Conservation (phyloP, 139 green algal species). For the Chlorella sp. region DNA sequence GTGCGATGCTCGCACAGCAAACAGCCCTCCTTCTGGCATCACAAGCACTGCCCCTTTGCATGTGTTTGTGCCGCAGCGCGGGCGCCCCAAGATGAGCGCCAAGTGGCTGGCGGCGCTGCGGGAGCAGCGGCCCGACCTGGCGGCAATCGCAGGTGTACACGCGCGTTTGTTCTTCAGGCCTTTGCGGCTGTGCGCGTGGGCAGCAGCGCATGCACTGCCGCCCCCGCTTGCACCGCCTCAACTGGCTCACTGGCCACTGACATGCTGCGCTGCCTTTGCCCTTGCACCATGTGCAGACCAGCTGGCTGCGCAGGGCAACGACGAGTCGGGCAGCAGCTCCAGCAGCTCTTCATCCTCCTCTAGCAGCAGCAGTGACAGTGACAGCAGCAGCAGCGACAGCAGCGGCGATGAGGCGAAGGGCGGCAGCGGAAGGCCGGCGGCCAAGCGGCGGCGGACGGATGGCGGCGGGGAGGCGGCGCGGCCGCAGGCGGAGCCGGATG, state of each 20-base stretch:
- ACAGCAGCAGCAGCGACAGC: slow-evolving; percentile 30
- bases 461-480: background rate
- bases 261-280: no score
- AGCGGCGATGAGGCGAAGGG: slow-evolving; percentile 3
- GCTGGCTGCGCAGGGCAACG: slow-evolving; percentile 11
- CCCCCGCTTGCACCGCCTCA: no score
- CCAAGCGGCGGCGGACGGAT: slow-evolving; percentile 16
- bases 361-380: slow-evolving; percentile 34
- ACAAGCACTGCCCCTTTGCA: no score
- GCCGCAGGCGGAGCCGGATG: background rate
- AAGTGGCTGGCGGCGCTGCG: slow-evolving; percentile 71
- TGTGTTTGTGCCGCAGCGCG: slow-evolving; percentile 23
- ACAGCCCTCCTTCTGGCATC: no score
- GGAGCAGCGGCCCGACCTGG: slow-evolving; percentile 70
- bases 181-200: no score
- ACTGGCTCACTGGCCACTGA: background rate
- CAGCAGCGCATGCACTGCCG: no score
- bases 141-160: slow-evolving; percentile 48
- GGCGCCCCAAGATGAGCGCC: slow-evolving; percentile 81
- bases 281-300: no score
- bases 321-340: slow-evolving; percentile 30
- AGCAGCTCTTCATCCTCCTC: slow-evolving; percentile 34
- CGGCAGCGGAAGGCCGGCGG: background rate
- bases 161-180: no score
- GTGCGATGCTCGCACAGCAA: no score